Evolutionary conservation across 306 rosid species (phyloP).

Genomic region (Vachellia pachyceras): DNA sequence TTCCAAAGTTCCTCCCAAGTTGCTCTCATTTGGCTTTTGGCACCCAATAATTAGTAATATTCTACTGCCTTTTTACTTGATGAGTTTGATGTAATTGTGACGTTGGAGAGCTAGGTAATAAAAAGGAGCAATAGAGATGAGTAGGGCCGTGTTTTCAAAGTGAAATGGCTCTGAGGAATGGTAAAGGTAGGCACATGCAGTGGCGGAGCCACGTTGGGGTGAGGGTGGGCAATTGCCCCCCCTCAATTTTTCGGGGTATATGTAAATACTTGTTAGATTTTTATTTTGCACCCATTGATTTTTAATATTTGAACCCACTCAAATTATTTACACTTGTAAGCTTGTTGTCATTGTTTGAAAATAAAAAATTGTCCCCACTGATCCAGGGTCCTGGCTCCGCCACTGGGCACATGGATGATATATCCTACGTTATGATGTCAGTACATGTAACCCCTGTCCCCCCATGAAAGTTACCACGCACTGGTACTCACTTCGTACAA

Average conservation of each 20-base stretch:
- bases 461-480: slow-evolving; percentile 48
- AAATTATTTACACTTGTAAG: no score
- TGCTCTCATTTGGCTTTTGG: not conserved
- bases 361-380: no score
- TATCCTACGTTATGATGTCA: slow-evolving; percentile 47
- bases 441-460: slow-evolving; percentile 51
- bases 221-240: no score
- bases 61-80: not conserved
- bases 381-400: no score
- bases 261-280: no score
- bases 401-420: slow-evolving; percentile 72
- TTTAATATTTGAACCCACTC: no score
- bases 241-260: no score
- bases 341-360: no score
- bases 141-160: slow-evolving; percentile 34
- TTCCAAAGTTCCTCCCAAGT: slow-evolving; percentile 7
- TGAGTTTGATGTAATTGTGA: slow-evolving; percentile 1
- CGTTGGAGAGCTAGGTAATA: slow-evolving; percentile 22
- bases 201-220: no score
- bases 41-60: slow-evolving; percentile 4
- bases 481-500: slow-evolving; percentile 47
- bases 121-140: not conserved
- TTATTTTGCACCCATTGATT: no score
- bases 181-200: no score
- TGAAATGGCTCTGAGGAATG: slow-evolving; percentile 40